Conservation (phyloP, 2,329 filamentous ascomycete genomes). For the Hypoxylon sp. region DNA sequence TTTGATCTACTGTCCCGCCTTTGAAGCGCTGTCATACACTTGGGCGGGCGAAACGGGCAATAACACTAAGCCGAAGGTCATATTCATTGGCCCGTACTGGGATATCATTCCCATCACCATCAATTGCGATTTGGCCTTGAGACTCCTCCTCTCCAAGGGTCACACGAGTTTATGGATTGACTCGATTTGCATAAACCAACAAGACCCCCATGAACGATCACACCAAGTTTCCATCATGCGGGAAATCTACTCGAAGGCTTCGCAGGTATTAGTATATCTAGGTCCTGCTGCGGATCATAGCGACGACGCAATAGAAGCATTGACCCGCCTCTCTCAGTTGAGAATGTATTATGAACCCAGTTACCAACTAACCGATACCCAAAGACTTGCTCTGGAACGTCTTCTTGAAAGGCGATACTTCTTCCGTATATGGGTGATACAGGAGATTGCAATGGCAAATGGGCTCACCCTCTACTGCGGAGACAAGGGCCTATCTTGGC, state of each 20-base stretch:
- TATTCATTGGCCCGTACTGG: slow-evolving; percentile 11
- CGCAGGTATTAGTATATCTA: slow-evolving; percentile 10
- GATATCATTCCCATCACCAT: slow-evolving; percentile 20
- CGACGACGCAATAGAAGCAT: slow-evolving; percentile 7
- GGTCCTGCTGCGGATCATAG: slow-evolving; percentile 2
- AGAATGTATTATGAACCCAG: background rate
- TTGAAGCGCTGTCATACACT: slow-evolving; percentile 14
- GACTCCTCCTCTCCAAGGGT: slow-evolving; percentile 10
- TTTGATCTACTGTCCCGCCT: slow-evolving; percentile 11
- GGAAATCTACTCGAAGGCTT: slow-evolving; percentile 28
- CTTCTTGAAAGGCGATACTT: slow-evolving; percentile 24
- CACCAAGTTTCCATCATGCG: slow-evolving; percentile 35
- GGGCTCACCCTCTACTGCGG: slow-evolving; percentile 20
- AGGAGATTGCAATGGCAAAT: slow-evolving; percentile 35
- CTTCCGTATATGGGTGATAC: slow-evolving; percentile 28
- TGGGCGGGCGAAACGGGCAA: slow-evolving; percentile 14
- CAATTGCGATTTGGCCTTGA: slow-evolving; percentile 14
- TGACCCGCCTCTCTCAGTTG: background rate
- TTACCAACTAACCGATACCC: background rate
- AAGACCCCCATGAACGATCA: slow-evolving; percentile 17
- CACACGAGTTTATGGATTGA: slow-evolving; percentile 26
- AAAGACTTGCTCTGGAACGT: background rate
- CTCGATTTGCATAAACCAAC: slow-evolving; percentile 37
- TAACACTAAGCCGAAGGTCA: slow-evolving; percentile 2
- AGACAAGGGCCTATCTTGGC: slow-evolving; percentile 7